Evolutionary conservation across 345 rosid species (phyloP).

Genomic region (Citrus medica): DNA sequence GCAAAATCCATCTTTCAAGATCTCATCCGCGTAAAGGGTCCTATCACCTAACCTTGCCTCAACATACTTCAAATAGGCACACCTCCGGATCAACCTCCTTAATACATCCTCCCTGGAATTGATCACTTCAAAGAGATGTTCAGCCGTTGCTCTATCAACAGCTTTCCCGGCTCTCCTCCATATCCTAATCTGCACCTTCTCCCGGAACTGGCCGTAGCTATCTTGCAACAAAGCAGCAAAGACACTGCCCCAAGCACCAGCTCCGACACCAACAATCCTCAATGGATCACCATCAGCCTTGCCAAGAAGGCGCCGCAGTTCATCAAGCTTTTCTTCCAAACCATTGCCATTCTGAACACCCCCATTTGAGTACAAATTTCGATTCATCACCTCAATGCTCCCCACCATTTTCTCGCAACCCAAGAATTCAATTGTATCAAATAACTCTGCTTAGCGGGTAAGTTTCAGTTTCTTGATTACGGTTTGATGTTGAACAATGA

Average conservation of each 20-base stretch:
- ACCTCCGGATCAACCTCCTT: conserved; percentile 71
- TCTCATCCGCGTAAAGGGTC: conserved; percentile 71
- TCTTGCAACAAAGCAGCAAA: conserved; percentile 75
- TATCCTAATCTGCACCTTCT: conserved; percentile 68
- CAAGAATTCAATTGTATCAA: conserved; percentile 14
- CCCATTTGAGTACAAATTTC: conserved; percentile 33
- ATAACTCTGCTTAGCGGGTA: no score
- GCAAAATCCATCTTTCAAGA: conserved; percentile 82
- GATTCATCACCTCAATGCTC: conserved; percentile 32
- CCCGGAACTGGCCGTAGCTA: conserved; percentile 62
- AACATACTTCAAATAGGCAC: conserved; percentile 77
- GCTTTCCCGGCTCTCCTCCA: conserved; percentile 76
- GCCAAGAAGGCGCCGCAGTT: conserved; percentile 48
- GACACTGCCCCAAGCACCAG: conserved; percentile 93
- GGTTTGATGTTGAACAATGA: not conserved
- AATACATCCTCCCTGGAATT: conserved; percentile 74
- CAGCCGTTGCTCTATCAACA: conserved; percentile 68
- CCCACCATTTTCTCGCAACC: conserved; percentile 51
- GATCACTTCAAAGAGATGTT: conserved; percentile 77
- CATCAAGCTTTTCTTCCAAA: conserved; percentile 66
- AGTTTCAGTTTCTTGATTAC: not conserved
- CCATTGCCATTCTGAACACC: conserved; percentile 43
- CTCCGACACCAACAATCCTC: conserved; percentile 77
- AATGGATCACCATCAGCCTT: conserved; percentile 64
- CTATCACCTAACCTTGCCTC: conserved; percentile 79